Base-by-base conservation (phyloP, 73 alveolate genomes). In the Durusdinium trenchii region DNA sequence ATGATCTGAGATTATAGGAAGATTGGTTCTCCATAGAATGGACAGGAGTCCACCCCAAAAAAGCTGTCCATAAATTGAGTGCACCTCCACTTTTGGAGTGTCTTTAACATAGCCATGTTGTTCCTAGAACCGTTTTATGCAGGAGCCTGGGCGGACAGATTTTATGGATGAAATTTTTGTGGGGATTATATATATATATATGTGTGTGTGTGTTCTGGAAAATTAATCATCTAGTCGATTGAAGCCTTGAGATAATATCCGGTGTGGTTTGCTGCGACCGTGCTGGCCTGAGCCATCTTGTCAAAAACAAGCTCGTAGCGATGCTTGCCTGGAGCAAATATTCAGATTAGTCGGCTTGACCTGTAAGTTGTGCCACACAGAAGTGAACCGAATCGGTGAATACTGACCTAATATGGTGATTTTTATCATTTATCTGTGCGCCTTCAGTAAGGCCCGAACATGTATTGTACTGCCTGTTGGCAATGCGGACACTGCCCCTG, bases 401-500 rank as follows among this genome's bases (percentile, higher is more conserved):
- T 3, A n/a, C 82, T 57, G 12, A 57, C 40, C 42, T 10, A 7
- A 75, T 35, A 75, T 23, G 7, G 50, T 7, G 36, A 45, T 35
- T 43, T 40, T 78, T 38, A 26, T 20, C 89, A 23, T 0, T 6
- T 23, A 38, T 10, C 62, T 78, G 43, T 81, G 71, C 48, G 54
- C 73, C 18, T 23, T 38, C 85, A 75, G n/a, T n/a, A 79, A 81
- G 91, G 91, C 71, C 36, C 28, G 36, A 45, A 61, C 96, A 89
- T 40, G 96, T 69, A 51, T 89, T 89, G 86, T 89, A 89, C 85
- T 89, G 96, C 86, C 86, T 89, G 96, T 89, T 89, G 67, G 96
- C 96, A 35, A 89, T 67, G 51, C 62, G 57, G 52, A 89, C 96
- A 18, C n/a, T 67, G 7, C 96, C 96, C 52, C 67, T 89, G 96